Evolutionary conservation across 75 land plant genomes (phyloP), one percentile per base, ranked within the genome.

Genomic region (Selaginella moellendorffii): DNA sequence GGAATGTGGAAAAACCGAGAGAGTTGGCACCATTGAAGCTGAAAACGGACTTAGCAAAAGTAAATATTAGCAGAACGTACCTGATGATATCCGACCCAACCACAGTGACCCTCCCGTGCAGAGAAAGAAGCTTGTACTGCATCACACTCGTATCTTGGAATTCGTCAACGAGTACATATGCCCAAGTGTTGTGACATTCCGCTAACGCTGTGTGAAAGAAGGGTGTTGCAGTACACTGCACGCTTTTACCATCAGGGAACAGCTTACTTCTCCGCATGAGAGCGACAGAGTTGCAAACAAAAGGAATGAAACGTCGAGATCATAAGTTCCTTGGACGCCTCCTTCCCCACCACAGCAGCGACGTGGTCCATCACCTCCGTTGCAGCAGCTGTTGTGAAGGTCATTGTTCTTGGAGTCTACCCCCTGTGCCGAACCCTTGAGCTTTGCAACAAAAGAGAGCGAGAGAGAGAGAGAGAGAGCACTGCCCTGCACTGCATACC

Each of bases 41-140:
- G 63, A 88, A 93, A 54, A 93, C 88, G 31, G 98, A 93, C 98
- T n/a, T 93, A 81, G 14, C 10, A 5, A 36, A 36, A 36, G 46
- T 5, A 36, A 36, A 36, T 5, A 36, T 14, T 36, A 36, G 14
- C 10, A 36, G 46, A 36, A 36, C 46, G 24, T 27, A 92, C 97
- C 86, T 92, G 96, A 65, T 92, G n/a, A n/a, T 95, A 53, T 92
- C 97, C 77, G 88, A 95, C 42, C 97, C 97, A 68, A 88, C 84
- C 68, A 92, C 76, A 70, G 97, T 92, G 31, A 92, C 70, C 24
- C 72, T 70, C 24, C 79, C 72, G 71, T 92, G 97, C n/a, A 95
- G 83, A 52, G 87, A 80, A 69, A 92, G 86, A 54, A 81, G 78
- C 29, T 63, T 53, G 64, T 85, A 92, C 62, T 92, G 97, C 89